Evolutionary conservation across 306 rosid genomes (phyloP).

Genomic region (Prunus mume): DNA sequence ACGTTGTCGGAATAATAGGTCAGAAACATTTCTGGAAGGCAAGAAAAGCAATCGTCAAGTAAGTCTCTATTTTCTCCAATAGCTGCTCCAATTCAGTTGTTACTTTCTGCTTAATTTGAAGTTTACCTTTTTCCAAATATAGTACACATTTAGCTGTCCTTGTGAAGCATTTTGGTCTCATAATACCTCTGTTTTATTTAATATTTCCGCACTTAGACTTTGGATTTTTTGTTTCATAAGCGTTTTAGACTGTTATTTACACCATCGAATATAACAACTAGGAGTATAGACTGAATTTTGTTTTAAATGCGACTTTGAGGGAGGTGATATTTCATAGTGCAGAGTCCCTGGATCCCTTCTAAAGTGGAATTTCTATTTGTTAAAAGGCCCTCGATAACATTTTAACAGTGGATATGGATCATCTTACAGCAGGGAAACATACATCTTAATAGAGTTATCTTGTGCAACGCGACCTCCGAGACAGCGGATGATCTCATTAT

Average conservation of each 20-base stretch:
- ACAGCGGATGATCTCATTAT: conserved; percentile 55
- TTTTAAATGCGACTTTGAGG: conserved; percentile 27
- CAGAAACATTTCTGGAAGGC: conserved; percentile 98
- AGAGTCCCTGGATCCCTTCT: conserved; percentile 52
- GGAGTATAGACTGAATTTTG: conserved; percentile 24
- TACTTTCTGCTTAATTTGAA: conserved; percentile 8
- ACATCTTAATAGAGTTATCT: conserved; percentile 46
- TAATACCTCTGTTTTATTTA: conserved; percentile 4
- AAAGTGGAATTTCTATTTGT: conserved; percentile 30
- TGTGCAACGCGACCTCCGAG: conserved; percentile 65
- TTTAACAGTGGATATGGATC: conserved; percentile 60
- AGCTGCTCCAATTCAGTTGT: background rate
- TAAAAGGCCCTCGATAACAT: conserved; percentile 46
- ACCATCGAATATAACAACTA: conserved; percentile 12
- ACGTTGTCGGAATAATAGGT: conserved; percentile 80
- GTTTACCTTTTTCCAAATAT: background rate
- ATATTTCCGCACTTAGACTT: background rate
- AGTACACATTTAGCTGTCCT: background rate
- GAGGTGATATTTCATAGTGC: conserved; percentile 32
- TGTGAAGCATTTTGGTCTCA: conserved; percentile 9
- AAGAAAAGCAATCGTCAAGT: conserved; percentile 83
- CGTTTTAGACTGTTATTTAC: conserved; percentile 20
- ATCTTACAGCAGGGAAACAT: conserved; percentile 62
- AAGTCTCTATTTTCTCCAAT: conserved; percentile 30
- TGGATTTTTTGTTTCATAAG: background rate